Percentiles rank a stretch among this genome's conserved stretches.
phyloP scores from a whole-genome alignment of 768 basidiomycete species.

The Russula griseocarnosa region DNA sequence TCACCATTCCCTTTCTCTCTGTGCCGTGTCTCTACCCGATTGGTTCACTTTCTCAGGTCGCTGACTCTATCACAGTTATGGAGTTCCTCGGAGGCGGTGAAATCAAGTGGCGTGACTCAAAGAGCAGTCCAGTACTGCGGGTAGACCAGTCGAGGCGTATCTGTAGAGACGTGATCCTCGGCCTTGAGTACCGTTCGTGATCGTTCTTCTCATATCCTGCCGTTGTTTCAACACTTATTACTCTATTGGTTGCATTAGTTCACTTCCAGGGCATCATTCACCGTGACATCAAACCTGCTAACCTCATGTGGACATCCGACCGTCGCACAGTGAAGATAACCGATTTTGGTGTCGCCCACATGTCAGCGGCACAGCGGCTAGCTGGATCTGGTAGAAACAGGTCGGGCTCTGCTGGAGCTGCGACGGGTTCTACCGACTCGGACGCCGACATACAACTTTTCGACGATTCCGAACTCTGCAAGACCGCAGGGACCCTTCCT shows the following conservation, averaged over 20 bases:
- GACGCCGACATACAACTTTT: slow-evolving; percentile 55
- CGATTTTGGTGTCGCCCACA: slow-evolving; percentile 97
- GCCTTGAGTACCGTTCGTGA: slow-evolving; percentile 87
- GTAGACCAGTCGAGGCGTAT: slow-evolving; percentile 82
- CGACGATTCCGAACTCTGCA: slow-evolving; percentile 82
- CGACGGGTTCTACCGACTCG: slow-evolving; percentile 15
- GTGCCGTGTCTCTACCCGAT: not conserved
- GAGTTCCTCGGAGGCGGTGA: slow-evolving; percentile 96
- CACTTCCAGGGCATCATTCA: slow-evolving; percentile 98
- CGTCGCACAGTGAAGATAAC: slow-evolving; percentile 91
- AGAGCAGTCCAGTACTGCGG: slow-evolving; percentile 68
- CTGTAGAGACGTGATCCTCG: slow-evolving; percentile 88
- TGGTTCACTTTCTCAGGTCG: slow-evolving; percentile 13
- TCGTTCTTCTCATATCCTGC: slow-evolving; percentile 16
- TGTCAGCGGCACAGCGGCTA: slow-evolving; percentile 82
- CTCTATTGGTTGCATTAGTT: slow-evolving; percentile 46
- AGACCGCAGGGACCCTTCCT: slow-evolving; percentile 91
- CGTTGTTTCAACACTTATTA: not conserved
- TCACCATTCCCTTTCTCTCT: not conserved
- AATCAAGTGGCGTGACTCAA: slow-evolving; percentile 76
- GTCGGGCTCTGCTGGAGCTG: not conserved
- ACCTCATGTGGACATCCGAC: slow-evolving; percentile 87
- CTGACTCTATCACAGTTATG: slow-evolving; percentile 58
- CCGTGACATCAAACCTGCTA: slow-evolving; percentile 98
- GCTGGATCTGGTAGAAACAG: slow-evolving; percentile 50